Evolutionary conservation across 257 asterid species (phyloP).

Genomic region (Knoxia roxburghii): DNA sequence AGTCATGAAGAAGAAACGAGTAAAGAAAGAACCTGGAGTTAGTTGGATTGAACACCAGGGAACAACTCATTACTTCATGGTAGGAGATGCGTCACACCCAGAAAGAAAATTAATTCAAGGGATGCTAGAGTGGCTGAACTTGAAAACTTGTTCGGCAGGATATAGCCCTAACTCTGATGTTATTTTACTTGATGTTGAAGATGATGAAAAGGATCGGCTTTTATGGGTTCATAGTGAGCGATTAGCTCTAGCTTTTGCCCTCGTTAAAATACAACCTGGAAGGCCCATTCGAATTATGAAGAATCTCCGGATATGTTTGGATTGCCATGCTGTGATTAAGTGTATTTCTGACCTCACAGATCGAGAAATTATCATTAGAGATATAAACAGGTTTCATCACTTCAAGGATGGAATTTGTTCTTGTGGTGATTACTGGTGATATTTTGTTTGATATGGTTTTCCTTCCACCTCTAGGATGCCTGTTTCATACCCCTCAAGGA

Average conservation of each 20-base stretch:
- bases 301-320: conserved; percentile 71
- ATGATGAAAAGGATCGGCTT: conserved; percentile 79
- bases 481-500: not conserved
- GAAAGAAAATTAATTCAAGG: conserved; percentile 65
- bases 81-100: conserved; percentile 77
- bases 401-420: conserved; percentile 66
- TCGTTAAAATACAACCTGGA: conserved; percentile 53
- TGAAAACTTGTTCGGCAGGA: conserved; percentile 47
- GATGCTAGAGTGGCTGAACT: conserved; percentile 81
- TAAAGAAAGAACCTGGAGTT: conserved; percentile 88
- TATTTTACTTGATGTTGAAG: conserved; percentile 83
- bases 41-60: conserved; percentile 91
- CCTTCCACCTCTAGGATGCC: not conserved
- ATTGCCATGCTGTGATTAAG: conserved; percentile 77
- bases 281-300: conserved; percentile 74
- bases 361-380: conserved; percentile 63
- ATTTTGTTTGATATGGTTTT: conserved; percentile 1
- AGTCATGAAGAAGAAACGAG: conserved; percentile 63
- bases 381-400: conserved; percentile 79
- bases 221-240: conserved; percentile 93
- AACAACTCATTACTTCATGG: conserved; percentile 65
- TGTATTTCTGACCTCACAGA: conserved; percentile 40
- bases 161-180: conserved; percentile 56
- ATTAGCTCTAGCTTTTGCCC: conserved; percentile 80
- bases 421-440: conserved; percentile 90